A percentile compares a stretch with the other conserved stretches of the same genome.
Evolutionary conservation across 2,329 filamentous ascomycete species (phyloP).

Genomic region (Ophiostoma sp.): DNA sequence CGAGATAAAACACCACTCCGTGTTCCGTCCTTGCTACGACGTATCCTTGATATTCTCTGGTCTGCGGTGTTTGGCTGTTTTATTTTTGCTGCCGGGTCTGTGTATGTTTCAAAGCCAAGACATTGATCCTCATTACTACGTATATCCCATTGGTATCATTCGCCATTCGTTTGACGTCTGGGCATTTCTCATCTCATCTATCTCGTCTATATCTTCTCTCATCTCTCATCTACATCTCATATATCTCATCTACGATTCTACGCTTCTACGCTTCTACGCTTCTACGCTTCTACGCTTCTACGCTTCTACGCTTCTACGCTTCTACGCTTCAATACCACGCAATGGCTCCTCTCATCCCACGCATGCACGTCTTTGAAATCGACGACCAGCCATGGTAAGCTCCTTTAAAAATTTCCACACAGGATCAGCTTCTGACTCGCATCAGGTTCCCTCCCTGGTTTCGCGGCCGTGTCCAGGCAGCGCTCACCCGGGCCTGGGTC

Average conservation of each 20-base stretch:
- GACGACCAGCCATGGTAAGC: slow-evolving; percentile 60
- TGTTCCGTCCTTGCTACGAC: slow-evolving; percentile 9
- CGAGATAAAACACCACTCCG: background rate
- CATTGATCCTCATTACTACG: background rate
- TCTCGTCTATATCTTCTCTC: background rate
- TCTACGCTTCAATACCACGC: background rate
- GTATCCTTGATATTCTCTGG: background rate
- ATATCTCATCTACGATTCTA: background rate
- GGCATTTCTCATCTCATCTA: background rate
- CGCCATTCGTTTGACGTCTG: background rate
- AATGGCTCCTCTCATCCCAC: slow-evolving; percentile 36
- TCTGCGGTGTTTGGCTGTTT: background rate
- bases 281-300: background rate
- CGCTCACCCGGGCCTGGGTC: slow-evolving; percentile 60
- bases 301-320: background rate
- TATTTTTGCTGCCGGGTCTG: background rate
- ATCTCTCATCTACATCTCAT: background rate
- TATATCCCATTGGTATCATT: background rate
- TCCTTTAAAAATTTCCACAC: background rate
- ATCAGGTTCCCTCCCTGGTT: slow-evolving; percentile 61
- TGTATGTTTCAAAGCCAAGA: slow-evolving; percentile 12
- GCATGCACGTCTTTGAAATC: slow-evolving; percentile 62
- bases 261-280: background rate
- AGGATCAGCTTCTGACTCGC: background rate
- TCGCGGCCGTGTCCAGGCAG: slow-evolving; percentile 59